Evolutionary conservation across 768 basidiomycete species (phyloP), one percentile per base, ranked within the genome.

Genomic region (Erythrobasidium yunnanense): DNA sequence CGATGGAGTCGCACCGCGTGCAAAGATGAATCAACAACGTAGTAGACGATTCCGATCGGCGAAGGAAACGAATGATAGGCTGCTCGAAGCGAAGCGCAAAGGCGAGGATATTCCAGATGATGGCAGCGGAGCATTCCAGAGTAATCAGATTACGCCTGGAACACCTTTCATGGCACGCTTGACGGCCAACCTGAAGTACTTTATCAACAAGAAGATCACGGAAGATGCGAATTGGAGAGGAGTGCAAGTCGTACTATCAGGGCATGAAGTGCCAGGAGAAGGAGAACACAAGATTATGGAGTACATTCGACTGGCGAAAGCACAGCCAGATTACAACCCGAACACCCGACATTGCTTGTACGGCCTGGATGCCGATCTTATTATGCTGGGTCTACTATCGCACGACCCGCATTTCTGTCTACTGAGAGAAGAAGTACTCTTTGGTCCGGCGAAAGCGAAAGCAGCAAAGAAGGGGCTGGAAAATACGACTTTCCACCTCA

Each of bases 261-360:
- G 95, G 11, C 91, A 97, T 76, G 93, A 99, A 72, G 74, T 96
- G 2, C 95, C 95, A 0, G 95, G 95, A 70, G 95, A 99, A 77
- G 95, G 95, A 67, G 95, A 99, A 75, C 95, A 99, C 83, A 99
- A 99, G 81, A 92, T 99, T 71, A 96, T 97, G 88, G 95, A 96
- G 76, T 99, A 92, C 77, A 97, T 99, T 75, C 86, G 95, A 38
- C 78, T 90, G 68, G 85, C 87, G 56, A 87, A 92, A 71, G 92
- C 95, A 30, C 95, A 97, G 76, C 88, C 87, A 6, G 86, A 89
- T 75, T 92, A 97, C 79, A 87, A 95, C 77, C 89, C 93, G 2
- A 97, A 96, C 77, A 83, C 91, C 62, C 86, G 95, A 70, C 95
- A 99, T 77, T 99, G 95, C 78, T 79, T 99, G 60, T 99, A 99